These are phyloP conservation scores for Astrothelium macrocarpum DNA, from an alignment of 495 filamentous ascomycete species.

Conservation along the genomic window DNA sequence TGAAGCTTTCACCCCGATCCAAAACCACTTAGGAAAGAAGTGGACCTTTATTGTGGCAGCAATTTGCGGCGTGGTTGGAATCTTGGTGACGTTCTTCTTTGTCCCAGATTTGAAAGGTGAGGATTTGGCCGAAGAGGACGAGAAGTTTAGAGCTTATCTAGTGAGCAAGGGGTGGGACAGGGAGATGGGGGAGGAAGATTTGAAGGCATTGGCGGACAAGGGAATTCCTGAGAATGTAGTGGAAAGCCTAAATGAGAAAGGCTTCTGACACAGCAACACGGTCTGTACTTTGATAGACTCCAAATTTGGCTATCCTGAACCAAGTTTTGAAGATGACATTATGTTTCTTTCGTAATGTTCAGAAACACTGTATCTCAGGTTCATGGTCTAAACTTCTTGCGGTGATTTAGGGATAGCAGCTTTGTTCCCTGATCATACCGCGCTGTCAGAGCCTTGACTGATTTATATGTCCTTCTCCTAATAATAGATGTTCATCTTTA, in stretches of 20 bases:
- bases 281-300: neutral
- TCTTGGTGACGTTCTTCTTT: constrained; percentile 44
- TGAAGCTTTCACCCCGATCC: constrained; percentile 41
- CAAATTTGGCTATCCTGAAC: neutral
- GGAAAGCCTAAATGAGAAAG: neutral
- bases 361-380: too few relatives aligned
- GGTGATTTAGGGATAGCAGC: too few relatives aligned
- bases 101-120: constrained; percentile 37
- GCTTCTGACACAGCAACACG: neutral
- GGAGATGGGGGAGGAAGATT: constrained; percentile 13
- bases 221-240: constrained; percentile 11
- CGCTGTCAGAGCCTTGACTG: too few relatives aligned
- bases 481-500: too few relatives aligned
- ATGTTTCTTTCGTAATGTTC: too few relatives aligned
- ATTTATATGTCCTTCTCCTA: too few relatives aligned
- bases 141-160: constrained; percentile 22
- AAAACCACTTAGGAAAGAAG: constrained; percentile 35
- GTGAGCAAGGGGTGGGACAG: constrained; percentile 15
- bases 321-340: neutral
- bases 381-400: too few relatives aligned
- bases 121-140: constrained; percentile 15
- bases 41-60: constrained; percentile 48
- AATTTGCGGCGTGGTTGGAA: constrained; percentile 42
- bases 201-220: constrained; percentile 11
- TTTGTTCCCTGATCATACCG: too few relatives aligned